These are phyloP conservation scores for Diversispora eburnea DNA, from an alignment of 192 early-diverging fungal genomes.

Conservation along the genomic window DNA sequence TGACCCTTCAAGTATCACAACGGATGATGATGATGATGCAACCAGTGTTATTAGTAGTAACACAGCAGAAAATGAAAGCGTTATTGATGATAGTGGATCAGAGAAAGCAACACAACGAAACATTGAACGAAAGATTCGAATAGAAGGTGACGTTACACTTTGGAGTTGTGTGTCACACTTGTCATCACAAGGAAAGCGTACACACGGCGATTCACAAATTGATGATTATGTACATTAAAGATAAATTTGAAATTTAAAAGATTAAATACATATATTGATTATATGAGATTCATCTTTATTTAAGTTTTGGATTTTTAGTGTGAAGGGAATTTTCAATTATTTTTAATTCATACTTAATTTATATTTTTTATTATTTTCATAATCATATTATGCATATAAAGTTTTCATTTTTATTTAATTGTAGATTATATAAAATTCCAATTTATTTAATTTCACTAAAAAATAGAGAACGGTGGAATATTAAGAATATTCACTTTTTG, in stretches of 20 bases:
- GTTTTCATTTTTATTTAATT: no score
- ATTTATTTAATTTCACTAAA: no score
- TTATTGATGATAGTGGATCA: slow-evolving; percentile 7
- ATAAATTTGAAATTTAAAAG: background rate
- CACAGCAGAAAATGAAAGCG: background rate
- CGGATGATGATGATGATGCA: slow-evolving; percentile 13
- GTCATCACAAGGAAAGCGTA: background rate
- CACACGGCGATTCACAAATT: slow-evolving; percentile 26
- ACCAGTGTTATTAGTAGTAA: slow-evolving; percentile 11
- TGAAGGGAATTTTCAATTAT: no score
- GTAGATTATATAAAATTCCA: no score
- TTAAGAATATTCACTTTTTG: no score
- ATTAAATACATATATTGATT: no score
- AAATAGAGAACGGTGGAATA: no score
- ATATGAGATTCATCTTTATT: no score
- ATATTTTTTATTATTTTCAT: no score
- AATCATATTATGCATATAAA: no score
- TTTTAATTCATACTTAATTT: no score
- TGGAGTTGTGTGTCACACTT: slow-evolving; percentile 28
- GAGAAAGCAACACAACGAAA: background rate
- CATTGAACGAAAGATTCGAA: slow-evolving; percentile 4
- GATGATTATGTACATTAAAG: slow-evolving; percentile 26
- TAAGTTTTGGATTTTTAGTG: no score
- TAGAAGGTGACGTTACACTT: slow-evolving; percentile 17
- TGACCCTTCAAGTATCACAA: background rate